These are phyloP conservation scores for Spathaspora gorwiae DNA, from an alignment of 805 yeast species.

Conservation along the genomic window DNA sequence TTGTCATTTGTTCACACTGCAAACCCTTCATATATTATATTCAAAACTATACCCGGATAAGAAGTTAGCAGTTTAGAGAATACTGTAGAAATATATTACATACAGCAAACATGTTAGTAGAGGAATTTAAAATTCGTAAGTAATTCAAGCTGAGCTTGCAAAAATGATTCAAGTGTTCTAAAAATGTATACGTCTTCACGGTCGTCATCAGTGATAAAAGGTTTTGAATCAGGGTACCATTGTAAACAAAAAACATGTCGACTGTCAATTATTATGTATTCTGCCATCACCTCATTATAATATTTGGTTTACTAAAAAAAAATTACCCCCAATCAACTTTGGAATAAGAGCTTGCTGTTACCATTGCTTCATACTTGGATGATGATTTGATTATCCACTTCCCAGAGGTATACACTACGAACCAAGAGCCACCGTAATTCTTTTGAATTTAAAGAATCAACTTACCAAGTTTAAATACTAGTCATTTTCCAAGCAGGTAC, in stretches of 20 bases:
- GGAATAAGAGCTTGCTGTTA: constrained; percentile 59
- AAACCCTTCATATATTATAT: constrained; percentile 47
- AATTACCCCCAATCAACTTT: too few species aligned
- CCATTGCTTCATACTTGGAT: constrained; percentile 35
- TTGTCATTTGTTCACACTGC: constrained; percentile 88
- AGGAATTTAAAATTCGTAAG: constrained; percentile 21
- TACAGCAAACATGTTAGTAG: constrained; percentile 37
- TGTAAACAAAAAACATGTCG: constrained; percentile 52
- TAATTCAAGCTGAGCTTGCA: constrained; percentile 1
- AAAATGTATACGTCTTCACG: constrained; percentile 51
- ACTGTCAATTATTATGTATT: constrained; percentile 10
- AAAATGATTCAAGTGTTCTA: constrained; percentile 18
- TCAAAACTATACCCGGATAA: constrained; percentile 54
- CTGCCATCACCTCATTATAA: constrained; percentile 11
- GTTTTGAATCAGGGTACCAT: constrained; percentile 48
- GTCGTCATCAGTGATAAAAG: constrained; percentile 61
- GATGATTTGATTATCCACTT: constrained; percentile 29
- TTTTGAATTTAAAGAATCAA: constrained; percentile 58
- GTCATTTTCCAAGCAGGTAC: constrained; percentile 74
- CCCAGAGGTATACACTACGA: constrained; percentile 58
- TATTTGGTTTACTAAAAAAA: constrained; percentile 36
- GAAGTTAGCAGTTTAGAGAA: constrained; percentile 16
- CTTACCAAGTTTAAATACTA: constrained; percentile 67
- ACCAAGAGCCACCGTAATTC: constrained; percentile 65
- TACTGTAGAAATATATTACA: constrained; percentile 4